Conservation (phyloP, 352 stramenopile species). For the Globisporangium canariense region DNA sequence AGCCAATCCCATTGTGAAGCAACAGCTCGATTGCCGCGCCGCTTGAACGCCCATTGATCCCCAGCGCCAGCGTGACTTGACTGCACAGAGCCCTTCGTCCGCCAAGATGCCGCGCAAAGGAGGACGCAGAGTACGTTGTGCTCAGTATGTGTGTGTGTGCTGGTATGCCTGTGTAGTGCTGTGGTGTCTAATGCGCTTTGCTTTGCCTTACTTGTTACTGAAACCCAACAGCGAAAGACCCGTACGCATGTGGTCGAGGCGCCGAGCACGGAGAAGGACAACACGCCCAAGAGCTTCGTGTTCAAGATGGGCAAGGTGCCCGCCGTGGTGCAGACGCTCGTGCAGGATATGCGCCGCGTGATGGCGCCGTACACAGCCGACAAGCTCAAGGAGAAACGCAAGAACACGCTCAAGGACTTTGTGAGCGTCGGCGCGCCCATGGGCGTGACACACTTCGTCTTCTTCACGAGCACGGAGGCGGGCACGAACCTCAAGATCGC, state of each 20-base stretch:
- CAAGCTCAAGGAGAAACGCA: constrained; percentile 89
- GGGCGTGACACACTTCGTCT: constrained; percentile 96
- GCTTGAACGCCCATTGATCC: neutral
- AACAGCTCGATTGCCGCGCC: neutral
- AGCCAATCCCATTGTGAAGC: neutral
- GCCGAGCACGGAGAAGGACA: constrained; percentile 72
- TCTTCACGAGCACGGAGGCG: constrained; percentile 94
- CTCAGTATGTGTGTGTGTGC: neutral
- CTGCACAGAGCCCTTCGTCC: constrained; percentile 4
- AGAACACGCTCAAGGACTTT: constrained; percentile 93
- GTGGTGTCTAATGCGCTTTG: neutral
- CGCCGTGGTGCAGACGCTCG: constrained; percentile 76
- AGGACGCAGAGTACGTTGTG: constrained; percentile 74
- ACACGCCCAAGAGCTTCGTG: constrained; percentile 89
- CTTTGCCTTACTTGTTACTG: neutral
- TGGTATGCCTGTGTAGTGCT: constrained; percentile 1
- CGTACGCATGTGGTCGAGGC: constrained; percentile 72
- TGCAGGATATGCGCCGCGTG: constrained; percentile 91
- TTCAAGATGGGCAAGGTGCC: constrained; percentile 89
- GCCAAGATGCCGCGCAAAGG: constrained; percentile 75
- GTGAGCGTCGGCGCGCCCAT: constrained; percentile 87
- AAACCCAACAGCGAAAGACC: constrained; percentile 62
- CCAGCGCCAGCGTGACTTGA: too few relatives aligned
- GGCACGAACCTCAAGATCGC: constrained; percentile 94
- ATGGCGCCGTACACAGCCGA: constrained; percentile 95